Percentiles rank a stretch among this genome's conserved stretches.
phyloP scores from a whole-genome alignment of 305 asterid genomes.

The Rubia peregrina region DNA sequence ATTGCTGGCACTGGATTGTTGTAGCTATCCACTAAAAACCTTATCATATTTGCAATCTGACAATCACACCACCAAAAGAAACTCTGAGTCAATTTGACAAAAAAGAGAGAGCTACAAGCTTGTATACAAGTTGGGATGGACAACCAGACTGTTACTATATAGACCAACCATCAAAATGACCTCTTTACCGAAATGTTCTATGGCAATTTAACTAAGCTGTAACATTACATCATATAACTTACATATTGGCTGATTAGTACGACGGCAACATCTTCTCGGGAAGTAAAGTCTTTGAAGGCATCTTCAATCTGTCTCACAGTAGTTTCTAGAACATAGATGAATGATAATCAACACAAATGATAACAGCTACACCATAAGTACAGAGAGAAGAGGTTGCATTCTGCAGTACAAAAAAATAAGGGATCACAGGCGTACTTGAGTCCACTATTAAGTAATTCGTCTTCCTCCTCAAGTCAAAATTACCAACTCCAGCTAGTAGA shows the following conservation, averaged over 20 bases:
- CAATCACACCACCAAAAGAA: slow-evolving; percentile 13
- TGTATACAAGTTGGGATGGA: neutral
- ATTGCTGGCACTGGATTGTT: slow-evolving; percentile 91
- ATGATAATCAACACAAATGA: slow-evolving; percentile 12
- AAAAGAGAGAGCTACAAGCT: neutral
- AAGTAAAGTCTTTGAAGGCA: slow-evolving; percentile 82
- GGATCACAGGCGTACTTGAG: slow-evolving; percentile 57
- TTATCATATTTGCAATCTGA: slow-evolving; percentile 85
- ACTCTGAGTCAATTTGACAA: neutral
- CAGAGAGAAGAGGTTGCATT: neutral
- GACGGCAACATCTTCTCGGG: slow-evolving; percentile 82
- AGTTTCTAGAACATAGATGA: slow-evolving; percentile 51
- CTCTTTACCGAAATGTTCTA: neutral
- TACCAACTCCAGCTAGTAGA: slow-evolving; percentile 81
- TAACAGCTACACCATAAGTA: neutral
- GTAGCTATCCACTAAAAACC: slow-evolving; percentile 88
- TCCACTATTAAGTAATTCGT: slow-evolving; percentile 69
- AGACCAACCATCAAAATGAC: neutral
- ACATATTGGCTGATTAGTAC: slow-evolving; percentile 90
- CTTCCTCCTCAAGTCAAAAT: slow-evolving; percentile 39
- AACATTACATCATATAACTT: slow-evolving; percentile 21
- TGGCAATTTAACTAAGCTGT: neutral
- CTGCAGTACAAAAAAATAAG: neutral
- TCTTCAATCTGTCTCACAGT: slow-evolving; percentile 92
- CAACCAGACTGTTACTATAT: neutral